phyloP scores from a whole-genome alignment of 83 land plant species.

The Diphasiastrum complanatum region DNA sequence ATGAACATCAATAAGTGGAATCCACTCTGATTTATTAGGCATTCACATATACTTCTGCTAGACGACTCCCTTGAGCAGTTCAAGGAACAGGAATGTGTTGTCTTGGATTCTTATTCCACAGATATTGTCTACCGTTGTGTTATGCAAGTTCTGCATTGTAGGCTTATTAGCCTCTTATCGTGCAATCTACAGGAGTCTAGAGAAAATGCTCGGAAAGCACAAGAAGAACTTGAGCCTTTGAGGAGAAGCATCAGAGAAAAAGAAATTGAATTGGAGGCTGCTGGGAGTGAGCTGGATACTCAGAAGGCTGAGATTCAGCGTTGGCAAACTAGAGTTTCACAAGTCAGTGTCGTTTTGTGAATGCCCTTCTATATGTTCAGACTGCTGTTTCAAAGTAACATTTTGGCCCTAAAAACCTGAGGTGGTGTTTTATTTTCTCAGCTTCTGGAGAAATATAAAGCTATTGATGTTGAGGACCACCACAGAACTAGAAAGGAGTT shows the following conservation, averaged over 20 bases:
- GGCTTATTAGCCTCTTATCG: background rate
- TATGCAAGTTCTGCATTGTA: background rate
- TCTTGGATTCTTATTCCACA: background rate
- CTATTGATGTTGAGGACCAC: slow-evolving; percentile 61
- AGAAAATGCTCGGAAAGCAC: slow-evolving; percentile 47
- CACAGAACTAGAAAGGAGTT: slow-evolving; percentile 46
- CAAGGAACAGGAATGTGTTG: background rate
- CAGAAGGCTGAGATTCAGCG: slow-evolving; percentile 42
- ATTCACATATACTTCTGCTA: background rate
- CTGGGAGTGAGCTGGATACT: slow-evolving; percentile 45
- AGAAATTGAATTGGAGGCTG: slow-evolving; percentile 56
- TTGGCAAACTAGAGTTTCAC: slow-evolving; percentile 50
- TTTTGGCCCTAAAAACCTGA: background rate
- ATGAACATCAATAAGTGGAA: background rate
- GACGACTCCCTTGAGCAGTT: background rate
- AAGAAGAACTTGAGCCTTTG: slow-evolving; percentile 41
- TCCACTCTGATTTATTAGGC: background rate
- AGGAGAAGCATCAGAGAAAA: slow-evolving; percentile 41
- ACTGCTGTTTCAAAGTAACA: background rate
- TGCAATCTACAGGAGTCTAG: slow-evolving; percentile 53
- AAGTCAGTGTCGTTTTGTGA: slow-evolving; percentile 34
- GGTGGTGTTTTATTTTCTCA: slow-evolving; percentile 8
- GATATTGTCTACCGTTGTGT: background rate
- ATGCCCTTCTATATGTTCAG: background rate
- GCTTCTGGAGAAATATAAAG: slow-evolving; percentile 55